Base-by-base conservation (phyloP, 108 stramenopile species). In the Parmales sp. region DNA sequence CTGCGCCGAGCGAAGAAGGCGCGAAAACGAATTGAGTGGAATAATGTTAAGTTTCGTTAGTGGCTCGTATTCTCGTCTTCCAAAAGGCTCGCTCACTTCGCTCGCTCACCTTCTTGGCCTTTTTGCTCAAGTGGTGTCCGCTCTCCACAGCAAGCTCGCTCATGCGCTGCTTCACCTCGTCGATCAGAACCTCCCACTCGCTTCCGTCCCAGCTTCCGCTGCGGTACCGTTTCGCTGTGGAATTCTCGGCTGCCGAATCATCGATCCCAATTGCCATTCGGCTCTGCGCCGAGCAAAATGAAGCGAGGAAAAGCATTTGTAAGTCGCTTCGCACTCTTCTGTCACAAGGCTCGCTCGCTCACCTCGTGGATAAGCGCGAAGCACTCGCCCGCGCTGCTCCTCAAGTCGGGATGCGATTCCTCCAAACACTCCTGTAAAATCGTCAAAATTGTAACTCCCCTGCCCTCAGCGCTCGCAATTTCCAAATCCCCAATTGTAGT, bases 51-150 rank as follows among this genome's bases (percentile, higher is more conserved):
- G n/a, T n/a, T n/a, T n/a, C n/a, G n/a, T n/a, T n/a, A n/a, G n/a
- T n/a, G n/a, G n/a, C n/a, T n/a, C n/a, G n/a, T n/a, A n/a, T n/a
- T n/a, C n/a, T n/a, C n/a, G n/a, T n/a, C n/a, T n/a, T n/a, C n/a
- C n/a, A n/a, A n/a, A n/a, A n/a, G n/a, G n/a, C n/a, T n/a, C n/a
- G n/a, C n/a, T n/a, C n/a, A n/a, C n/a, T n/a, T n/a, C n/a, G n/a
- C n/a, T n/a, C n/a, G n/a, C n/a, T n/a, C n/a, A n/a, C n/a, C n/a
- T 89, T 91, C 63, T 88, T 89, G 23, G 78, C 82, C 67, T 91
- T 89, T 50, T 87, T 89, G 67, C 79, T 82, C 76, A 91, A 76
- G 68, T 79, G 77, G 63, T 88, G 78, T 6, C 86, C 85, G 20
- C 82, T 83, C 69, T 88, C 82, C 29, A 81, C 78, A 3, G 87